Evolutionary conservation across 2,329 filamentous ascomycete species (phyloP), one percentile per base, ranked within the genome.

Genomic region (Orbilia ellipsospora): DNA sequence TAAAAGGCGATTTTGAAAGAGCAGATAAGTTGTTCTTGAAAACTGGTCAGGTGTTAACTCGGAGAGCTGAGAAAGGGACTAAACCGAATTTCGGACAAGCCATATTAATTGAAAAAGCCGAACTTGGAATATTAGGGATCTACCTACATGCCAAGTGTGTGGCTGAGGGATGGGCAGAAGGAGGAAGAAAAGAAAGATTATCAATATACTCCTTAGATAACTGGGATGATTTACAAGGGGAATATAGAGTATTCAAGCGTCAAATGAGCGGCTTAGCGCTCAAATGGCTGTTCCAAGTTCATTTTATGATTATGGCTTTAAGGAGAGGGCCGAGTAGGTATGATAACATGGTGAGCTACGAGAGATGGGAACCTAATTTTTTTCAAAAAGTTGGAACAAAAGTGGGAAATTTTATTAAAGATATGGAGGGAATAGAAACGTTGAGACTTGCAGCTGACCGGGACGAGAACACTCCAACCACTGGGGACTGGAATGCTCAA

Each of bases 381-480:
- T 18, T n/a, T 4, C n/a, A 50, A n/a, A 15, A 15, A 18, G 12
- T 20, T 26, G n/a, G 26, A 26, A 15, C 36, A 0, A 44, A 52
- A n/a, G 20, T 59, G 4, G 13, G 42, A 7, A 16, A n/a, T 5
- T 42, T 52, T 6, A 31, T 23, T 13, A 31, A n/a, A 3, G 54
- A 72, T 23, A 72, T 72, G 28, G n/a, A 54, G 15, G 60, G 44
- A 1, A 8, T 72, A 8, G 67, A 60, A 18, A 13, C 44, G 4
- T 48, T 72, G 18, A 64, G 60, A 18, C 50, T 55, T 36, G 60
- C 44, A 8, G 51, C 42, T 1, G 67, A 72, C 18, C 36, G 6
- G 7, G 56, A 52, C 12, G 44, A 18, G 12, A 10, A 15, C 5
- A 13, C 4, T 31, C 23, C 28, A 7, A 12, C 4, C 20, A 15